Conservation (phyloP, 495 filamentous ascomycete species). For the Bathelium albidoporum region DNA sequence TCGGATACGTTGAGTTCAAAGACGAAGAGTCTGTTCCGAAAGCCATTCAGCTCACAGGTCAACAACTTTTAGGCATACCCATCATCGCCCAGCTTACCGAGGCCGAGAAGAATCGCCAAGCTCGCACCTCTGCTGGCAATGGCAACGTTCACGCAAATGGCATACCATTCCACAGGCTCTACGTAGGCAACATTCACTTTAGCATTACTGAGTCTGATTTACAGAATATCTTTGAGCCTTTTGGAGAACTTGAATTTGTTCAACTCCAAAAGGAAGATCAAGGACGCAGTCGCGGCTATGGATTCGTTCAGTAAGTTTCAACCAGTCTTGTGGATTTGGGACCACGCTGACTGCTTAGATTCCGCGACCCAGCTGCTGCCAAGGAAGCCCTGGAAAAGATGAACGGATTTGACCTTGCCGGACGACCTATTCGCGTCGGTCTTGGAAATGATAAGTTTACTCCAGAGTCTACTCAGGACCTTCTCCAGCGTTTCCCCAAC, state of each 20-base stretch:
- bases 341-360: slow-evolving; percentile 48
- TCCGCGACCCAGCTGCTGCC: slow-evolving; percentile 82
- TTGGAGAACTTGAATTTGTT: slow-evolving; percentile 95
- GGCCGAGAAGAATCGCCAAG: slow-evolving; percentile 98
- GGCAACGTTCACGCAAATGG: slow-evolving; percentile 55
- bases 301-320: slow-evolving; percentile 89
- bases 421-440: slow-evolving; percentile 94
- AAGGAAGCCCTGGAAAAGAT: slow-evolving; percentile 94
- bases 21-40: slow-evolving; percentile 85
- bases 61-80: slow-evolving; percentile 95
- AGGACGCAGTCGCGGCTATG: slow-evolving; percentile 87
- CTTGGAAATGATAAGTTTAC: slow-evolving; percentile 99
- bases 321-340: slow-evolving; percentile 8
- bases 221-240: slow-evolving; percentile 94
- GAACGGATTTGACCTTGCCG: slow-evolving; percentile 98
- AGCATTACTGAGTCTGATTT: slow-evolving; percentile 95
- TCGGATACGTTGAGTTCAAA: slow-evolving; percentile 99
- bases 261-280: slow-evolving; percentile 93
- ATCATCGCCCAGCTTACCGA: slow-evolving; percentile 98
- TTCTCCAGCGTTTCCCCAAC: slow-evolving; percentile 78
- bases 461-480: slow-evolving; percentile 85
- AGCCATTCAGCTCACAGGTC: slow-evolving; percentile 97
- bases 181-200: slow-evolving; percentile 99
- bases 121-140: slow-evolving; percentile 64
- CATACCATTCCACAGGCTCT: slow-evolving; percentile 94